Conservation (phyloP, 2,329 filamentous ascomycete genomes). For the Biscogniauxia sp. region DNA sequence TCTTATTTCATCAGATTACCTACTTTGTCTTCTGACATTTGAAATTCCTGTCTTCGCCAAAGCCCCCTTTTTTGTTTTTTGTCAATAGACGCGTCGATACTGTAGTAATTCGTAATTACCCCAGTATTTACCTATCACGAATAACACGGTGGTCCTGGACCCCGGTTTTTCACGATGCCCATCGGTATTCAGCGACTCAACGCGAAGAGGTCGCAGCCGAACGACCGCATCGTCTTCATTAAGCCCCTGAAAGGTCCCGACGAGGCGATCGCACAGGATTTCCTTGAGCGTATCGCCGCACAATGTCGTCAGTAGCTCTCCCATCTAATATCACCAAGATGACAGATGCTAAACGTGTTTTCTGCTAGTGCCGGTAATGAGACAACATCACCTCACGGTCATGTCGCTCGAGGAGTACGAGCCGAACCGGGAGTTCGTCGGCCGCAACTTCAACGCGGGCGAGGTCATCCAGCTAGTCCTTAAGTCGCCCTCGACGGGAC, state of each 20-base stretch:
- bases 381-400: constrained; percentile 60
- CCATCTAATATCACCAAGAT: neutral
- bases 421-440: constrained; percentile 78
- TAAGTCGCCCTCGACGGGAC: constrained; percentile 59
- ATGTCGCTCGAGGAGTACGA: constrained; percentile 78
- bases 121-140: too few species aligned
- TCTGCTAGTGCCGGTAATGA: constrained; percentile 63
- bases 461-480: constrained; percentile 85
- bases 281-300: constrained; percentile 74
- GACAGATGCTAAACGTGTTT: constrained; percentile 4
- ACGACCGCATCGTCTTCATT: constrained; percentile 79
- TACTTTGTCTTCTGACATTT: too few species aligned
- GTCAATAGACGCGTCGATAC: neutral
- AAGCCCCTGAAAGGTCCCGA: constrained; percentile 69
- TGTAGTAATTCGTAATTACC: too few species aligned
- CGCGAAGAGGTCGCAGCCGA: constrained; percentile 70
- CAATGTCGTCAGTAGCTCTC: constrained; percentile 59
- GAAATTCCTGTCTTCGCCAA: too few species aligned
- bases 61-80: too few species aligned
- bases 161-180: constrained; percentile 56
- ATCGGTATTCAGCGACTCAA: constrained; percentile 78
- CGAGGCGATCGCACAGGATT: constrained; percentile 63
- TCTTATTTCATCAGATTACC: too few species aligned
- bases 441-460: constrained; percentile 86
- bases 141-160: neutral